phyloP scores from a whole-genome alignment of 306 rosid genomes.

The Prunus mume region DNA sequence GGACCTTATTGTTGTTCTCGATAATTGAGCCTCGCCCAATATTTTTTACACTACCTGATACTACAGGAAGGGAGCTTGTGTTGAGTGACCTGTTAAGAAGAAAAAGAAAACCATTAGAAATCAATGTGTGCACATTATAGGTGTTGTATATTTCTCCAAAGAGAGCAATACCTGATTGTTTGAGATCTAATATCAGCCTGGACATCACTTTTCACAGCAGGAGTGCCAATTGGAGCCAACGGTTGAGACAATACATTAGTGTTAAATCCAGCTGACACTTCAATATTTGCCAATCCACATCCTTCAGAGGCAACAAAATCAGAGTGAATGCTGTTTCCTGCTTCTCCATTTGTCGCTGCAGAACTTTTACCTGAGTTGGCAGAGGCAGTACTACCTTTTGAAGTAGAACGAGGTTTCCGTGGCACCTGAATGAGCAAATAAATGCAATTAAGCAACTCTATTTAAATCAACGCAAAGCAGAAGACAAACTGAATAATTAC shows the following conservation, averaged over 20 bases:
- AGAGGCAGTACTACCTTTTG: slow-evolving; percentile 31
- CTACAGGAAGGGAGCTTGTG: slow-evolving; percentile 45
- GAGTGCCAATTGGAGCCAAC: slow-evolving; percentile 89
- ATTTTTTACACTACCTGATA: slow-evolving; percentile 47
- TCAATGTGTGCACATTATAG: not conserved
- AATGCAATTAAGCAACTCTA: slow-evolving; percentile 12
- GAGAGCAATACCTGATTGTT: slow-evolving; percentile 49
- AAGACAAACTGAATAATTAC: slow-evolving; percentile 15
- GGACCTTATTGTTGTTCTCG: slow-evolving; percentile 67
- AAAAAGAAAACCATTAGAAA: slow-evolving; percentile 13
- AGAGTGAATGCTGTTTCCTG: slow-evolving; percentile 35
- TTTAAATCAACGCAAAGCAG: slow-evolving; percentile 19
- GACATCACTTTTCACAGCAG: slow-evolving; percentile 72
- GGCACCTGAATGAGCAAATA: slow-evolving; percentile 44
- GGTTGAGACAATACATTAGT: slow-evolving; percentile 52
- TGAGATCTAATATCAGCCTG: slow-evolving; percentile 66
- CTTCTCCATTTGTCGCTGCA: slow-evolving; percentile 41
- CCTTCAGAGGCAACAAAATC: slow-evolving; percentile 54
- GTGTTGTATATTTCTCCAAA: slow-evolving; percentile 10
- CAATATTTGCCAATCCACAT: slow-evolving; percentile 40
- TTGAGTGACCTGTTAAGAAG: slow-evolving; percentile 52
- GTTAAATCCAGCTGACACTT: slow-evolving; percentile 63
- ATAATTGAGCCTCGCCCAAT: slow-evolving; percentile 44
- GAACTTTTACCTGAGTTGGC: slow-evolving; percentile 49
- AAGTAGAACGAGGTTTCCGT: slow-evolving; percentile 50